phyloP scores from a whole-genome alignment of 2,329 filamentous ascomycete genomes.

The Venturia effusa region DNA sequence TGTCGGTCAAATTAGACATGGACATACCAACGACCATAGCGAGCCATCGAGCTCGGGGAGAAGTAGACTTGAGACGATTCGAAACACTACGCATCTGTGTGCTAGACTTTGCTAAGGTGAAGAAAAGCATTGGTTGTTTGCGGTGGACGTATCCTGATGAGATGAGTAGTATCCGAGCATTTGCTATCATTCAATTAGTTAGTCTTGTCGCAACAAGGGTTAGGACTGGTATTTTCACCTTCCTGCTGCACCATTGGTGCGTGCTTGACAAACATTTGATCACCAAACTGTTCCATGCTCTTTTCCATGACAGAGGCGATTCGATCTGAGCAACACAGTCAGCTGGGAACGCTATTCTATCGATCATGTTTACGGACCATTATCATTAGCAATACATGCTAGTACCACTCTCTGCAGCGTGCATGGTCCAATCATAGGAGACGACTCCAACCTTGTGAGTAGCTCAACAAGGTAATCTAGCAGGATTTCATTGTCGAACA shows the following conservation, averaged over 20 bases:
- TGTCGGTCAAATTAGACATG: slow-evolving; percentile 53
- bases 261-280: slow-evolving; percentile 78
- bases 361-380: slow-evolving; percentile 24
- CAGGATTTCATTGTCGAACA: slow-evolving; percentile 17
- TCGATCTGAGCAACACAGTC: slow-evolving; percentile 39
- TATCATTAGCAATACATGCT: slow-evolving; percentile 27
- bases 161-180: slow-evolving; percentile 69
- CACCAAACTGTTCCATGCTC: slow-evolving; percentile 64
- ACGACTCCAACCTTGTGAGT: slow-evolving; percentile 29
- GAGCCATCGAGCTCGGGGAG: slow-evolving; percentile 64
- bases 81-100: slow-evolving; percentile 70
- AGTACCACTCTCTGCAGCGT: slow-evolving; percentile 27
- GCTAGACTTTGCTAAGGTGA: slow-evolving; percentile 58
- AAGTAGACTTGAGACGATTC: slow-evolving; percentile 70
- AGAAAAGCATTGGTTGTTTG: slow-evolving; percentile 52
- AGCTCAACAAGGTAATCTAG: slow-evolving; percentile 21
- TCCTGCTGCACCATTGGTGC: slow-evolving; percentile 80
- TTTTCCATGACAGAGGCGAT: slow-evolving; percentile 52
- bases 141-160: slow-evolving; percentile 66
- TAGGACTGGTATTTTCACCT: slow-evolving; percentile 37
- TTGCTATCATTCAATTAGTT: slow-evolving; percentile 43
- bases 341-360: slow-evolving; percentile 30
- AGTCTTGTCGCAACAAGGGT: slow-evolving; percentile 8
- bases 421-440: slow-evolving; percentile 21
- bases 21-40: slow-evolving; percentile 82